Evolutionary conservation across 208 protist genomes (phyloP).

Genomic region (Leishmania guyanensis): DNA sequence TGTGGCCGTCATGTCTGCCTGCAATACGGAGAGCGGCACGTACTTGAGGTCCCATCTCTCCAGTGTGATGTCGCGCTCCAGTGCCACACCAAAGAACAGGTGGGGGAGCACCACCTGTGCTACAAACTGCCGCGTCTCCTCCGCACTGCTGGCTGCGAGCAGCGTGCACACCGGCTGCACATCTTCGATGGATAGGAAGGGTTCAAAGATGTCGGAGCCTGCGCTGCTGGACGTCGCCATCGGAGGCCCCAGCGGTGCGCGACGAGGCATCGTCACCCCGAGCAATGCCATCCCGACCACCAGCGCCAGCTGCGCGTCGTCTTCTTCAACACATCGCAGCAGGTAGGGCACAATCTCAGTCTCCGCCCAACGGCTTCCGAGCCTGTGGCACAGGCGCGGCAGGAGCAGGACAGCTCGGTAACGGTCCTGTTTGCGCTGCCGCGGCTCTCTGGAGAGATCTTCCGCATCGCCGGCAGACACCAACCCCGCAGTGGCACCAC

Average conservation of each 20-base stretch:
- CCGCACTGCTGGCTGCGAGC: conserved; percentile 47
- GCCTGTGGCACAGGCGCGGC: conserved; percentile 47
- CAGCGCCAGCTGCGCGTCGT: conserved; percentile 67
- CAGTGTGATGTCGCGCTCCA: conserved; percentile 48
- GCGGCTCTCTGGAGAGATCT: conserved; percentile 51
- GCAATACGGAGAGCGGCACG: conserved; percentile 30
- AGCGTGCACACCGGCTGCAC: conserved; percentile 47
- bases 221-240: background rate
- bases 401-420: conserved; percentile 67
- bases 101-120: conserved; percentile 75
- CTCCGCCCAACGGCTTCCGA: conserved; percentile 53
- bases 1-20: conserved; percentile 24
- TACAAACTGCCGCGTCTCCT: conserved; percentile 52
- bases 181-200: conserved; percentile 40
- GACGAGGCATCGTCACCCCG: conserved; percentile 41
- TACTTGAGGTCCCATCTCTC: conserved; percentile 66
- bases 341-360: conserved; percentile 76
- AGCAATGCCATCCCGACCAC: conserved; percentile 57
- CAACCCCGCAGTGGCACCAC: conserved; percentile 13
- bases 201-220: background rate
- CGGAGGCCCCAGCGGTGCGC: background rate
- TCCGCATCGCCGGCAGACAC: conserved; percentile 44
- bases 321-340: conserved; percentile 77
- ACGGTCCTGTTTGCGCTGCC: conserved; percentile 46
- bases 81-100: conserved; percentile 61